Percentiles rank a stretch among this genome's conserved stretches.
phyloP scores from a whole-genome alignment of 768 basidiomycete genomes.

The Russula sp. region DNA sequence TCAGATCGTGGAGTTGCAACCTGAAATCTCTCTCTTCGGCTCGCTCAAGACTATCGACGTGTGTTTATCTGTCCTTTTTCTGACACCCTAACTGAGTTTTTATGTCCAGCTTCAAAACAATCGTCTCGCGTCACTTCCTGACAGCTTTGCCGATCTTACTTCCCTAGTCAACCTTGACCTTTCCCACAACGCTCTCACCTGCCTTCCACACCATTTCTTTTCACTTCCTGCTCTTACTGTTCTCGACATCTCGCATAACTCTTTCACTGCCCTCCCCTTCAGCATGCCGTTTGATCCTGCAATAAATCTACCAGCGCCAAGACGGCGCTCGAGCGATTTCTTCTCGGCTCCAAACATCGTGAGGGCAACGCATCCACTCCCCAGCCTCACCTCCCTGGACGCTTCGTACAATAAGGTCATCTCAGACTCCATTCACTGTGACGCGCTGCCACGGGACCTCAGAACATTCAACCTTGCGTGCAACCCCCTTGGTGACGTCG shows the following conservation, averaged over 20 bases:
- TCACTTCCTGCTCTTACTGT: conserved; percentile 57
- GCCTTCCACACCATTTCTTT: conserved; percentile 58
- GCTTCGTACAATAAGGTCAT: conserved; percentile 60
- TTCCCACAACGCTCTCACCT: conserved; percentile 60
- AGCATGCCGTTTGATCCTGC: conserved; percentile 42
- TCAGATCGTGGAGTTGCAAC: conserved; percentile 70
- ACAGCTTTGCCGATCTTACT: conserved; percentile 60
- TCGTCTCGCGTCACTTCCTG: conserved; percentile 52
- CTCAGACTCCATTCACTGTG: conserved; percentile 45
- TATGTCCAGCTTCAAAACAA: conserved; percentile 63
- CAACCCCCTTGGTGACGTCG: conserved; percentile 51
- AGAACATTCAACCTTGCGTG: conserved; percentile 55
- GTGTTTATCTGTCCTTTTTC: conserved; percentile 26
- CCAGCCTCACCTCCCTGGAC: conserved; percentile 55
- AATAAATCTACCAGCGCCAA: conserved; percentile 23
- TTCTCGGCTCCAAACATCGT: conserved; percentile 50
- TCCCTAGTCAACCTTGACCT: conserved; percentile 62
- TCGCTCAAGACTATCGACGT: conserved; percentile 77
- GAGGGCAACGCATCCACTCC: conserved; percentile 57
- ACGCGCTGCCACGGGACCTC: conserved; percentile 45
- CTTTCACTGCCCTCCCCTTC: conserved; percentile 53
- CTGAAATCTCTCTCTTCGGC: conserved; percentile 78
- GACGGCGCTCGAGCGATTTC: conserved; percentile 43
- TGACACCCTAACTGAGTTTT: conserved; percentile 4
- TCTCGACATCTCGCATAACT: conserved; percentile 69